Evolutionary conservation across 75 land plant species (phyloP).

Genomic region (Pinus taeda): DNA sequence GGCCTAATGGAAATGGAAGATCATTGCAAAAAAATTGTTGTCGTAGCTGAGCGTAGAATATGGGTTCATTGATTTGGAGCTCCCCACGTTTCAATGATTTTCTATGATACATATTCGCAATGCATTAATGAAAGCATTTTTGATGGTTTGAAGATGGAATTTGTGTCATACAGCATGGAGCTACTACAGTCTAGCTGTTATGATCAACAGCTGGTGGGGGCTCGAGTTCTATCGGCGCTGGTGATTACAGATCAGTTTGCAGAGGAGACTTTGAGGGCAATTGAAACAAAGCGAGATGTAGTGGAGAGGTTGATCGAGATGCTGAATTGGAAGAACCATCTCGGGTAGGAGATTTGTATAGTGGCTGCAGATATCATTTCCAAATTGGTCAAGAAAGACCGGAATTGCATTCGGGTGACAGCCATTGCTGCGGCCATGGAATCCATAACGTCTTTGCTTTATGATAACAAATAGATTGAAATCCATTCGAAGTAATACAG

Average conservation of each 20-base stretch:
- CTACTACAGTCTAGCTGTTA: constrained; percentile 40
- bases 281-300: constrained; percentile 3
- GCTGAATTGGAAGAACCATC: constrained; percentile 72
- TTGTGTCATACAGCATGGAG: constrained; percentile 59
- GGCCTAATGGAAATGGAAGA: constrained; percentile 15
- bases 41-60: constrained; percentile 40
- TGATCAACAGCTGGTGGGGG: constrained; percentile 72
- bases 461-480: not conserved
- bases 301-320: constrained; percentile 81
- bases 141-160: constrained; percentile 78
- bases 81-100: constrained; percentile 38
- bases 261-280: not conserved
- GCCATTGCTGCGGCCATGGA: constrained; percentile 81
- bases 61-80: constrained; percentile 32
- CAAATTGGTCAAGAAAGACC: constrained; percentile 45
- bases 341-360: constrained; percentile 59
- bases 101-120: constrained; percentile 73
- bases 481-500: no score
- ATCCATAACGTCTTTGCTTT: constrained; percentile 60
- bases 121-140: constrained; percentile 79
- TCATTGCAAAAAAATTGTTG: constrained; percentile 37
- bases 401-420: constrained; percentile 55
- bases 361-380: constrained; percentile 54
- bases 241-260: not conserved
- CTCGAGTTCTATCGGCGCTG: not conserved